Evolutionary conservation across 2,329 filamentous ascomycete genomes (phyloP).

Genomic region (Acarospora socialis): DNA sequence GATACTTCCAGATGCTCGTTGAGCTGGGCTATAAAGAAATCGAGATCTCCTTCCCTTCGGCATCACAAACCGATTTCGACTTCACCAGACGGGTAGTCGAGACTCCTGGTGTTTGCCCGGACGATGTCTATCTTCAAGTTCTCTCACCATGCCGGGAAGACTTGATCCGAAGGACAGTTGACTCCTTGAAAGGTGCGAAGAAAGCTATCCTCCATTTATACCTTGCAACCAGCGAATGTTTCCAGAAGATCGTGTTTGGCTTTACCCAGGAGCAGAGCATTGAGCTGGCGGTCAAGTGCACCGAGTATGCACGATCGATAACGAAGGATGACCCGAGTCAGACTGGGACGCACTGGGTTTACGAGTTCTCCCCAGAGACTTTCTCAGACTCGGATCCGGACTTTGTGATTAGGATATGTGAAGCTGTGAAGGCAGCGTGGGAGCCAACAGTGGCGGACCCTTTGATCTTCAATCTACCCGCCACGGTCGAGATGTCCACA

Average conservation of each 20-base stretch:
- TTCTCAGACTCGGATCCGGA: conserved; percentile 86
- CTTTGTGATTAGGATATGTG: conserved; percentile 69
- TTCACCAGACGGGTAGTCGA: conserved; percentile 15
- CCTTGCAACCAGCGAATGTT: conserved; percentile 90
- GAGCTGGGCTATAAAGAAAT: conserved; percentile 19
- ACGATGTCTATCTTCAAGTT: conserved; percentile 18
- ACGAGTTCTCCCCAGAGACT: conserved; percentile 39
- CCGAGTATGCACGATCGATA: conserved; percentile 72
- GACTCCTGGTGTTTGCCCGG: conserved; percentile 13
- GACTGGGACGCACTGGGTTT: conserved; percentile 40
- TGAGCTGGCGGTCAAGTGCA: conserved; percentile 69
- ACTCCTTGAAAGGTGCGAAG: conserved; percentile 43
- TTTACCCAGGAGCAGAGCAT: conserved; percentile 72
- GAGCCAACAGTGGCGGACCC: conserved; percentile 62
- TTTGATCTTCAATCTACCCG: conserved; percentile 93
- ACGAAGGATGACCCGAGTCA: conserved; percentile 61
- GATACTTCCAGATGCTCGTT: conserved; percentile 18
- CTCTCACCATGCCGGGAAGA: conserved; percentile 17
- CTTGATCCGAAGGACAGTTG: conserved; percentile 10
- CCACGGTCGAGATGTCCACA: conserved; percentile 88
- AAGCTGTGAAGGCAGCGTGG: conserved; percentile 92
- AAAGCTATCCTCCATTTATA: conserved; percentile 94
- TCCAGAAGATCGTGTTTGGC: conserved; percentile 79
- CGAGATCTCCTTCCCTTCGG: conserved; percentile 19
- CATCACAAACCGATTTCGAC: conserved; percentile 17